Conservation (phyloP, 352 stramenopile species). For the Pilasporangium apinafurcum region DNA sequence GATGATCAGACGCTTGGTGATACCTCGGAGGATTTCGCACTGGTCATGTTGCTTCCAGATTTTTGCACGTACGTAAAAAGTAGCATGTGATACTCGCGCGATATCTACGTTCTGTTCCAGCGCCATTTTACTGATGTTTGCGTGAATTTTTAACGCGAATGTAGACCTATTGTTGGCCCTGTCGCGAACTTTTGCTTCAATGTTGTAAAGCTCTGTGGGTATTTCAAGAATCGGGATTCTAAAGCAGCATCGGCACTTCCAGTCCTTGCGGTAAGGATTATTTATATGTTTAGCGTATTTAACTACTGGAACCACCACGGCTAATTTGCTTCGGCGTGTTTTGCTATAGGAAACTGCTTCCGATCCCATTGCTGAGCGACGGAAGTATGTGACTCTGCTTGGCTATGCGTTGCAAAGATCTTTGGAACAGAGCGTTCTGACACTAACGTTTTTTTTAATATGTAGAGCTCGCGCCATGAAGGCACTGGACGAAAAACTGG, state of each 20-base stretch:
- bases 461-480: slow-evolving; percentile 80
- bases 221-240: slow-evolving; percentile 71
- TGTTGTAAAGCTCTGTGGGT: slow-evolving; percentile 78
- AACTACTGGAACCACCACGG: neutral
- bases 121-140: neutral
- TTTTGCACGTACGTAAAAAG: slow-evolving; percentile 45
- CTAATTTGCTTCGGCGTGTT: neutral
- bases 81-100: too few relatives aligned
- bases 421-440: too few relatives aligned
- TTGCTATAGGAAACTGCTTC: slow-evolving; percentile 32
- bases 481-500: slow-evolving; percentile 83
- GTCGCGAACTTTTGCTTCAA: slow-evolving; percentile 78
- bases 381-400: slow-evolving; percentile 75
- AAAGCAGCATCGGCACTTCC: slow-evolving; percentile 58
- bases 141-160: slow-evolving; percentile 2
- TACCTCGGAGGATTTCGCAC: slow-evolving; percentile 70
- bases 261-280: slow-evolving; percentile 38
- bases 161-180: slow-evolving; percentile 50
- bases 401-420: neutral
- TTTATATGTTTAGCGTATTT: neutral
- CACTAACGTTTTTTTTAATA: neutral
- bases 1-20: slow-evolving; percentile 61
- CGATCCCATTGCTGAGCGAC: slow-evolving; percentile 78
- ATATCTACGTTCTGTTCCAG: neutral
- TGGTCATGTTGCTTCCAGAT: slow-evolving; percentile 65